These are phyloP conservation scores for Jacaranda mimosifolia DNA, from an alignment of 257 asterid species.

Conservation along the genomic window DNA sequence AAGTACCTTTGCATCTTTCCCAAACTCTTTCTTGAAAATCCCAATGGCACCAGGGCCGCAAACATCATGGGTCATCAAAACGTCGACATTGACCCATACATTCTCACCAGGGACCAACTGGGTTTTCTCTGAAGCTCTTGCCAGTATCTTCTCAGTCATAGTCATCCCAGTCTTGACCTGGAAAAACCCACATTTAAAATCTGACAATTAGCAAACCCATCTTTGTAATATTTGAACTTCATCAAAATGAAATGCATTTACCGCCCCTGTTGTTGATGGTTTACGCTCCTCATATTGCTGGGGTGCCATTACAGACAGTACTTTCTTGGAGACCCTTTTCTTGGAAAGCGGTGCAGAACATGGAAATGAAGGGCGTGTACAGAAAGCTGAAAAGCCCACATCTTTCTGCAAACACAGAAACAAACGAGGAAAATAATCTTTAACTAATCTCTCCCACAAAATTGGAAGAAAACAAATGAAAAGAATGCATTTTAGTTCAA, in stretches of 20 bases:
- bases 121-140: constrained; percentile 80
- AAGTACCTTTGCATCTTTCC: constrained; percentile 87
- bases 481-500: not conserved
- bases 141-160: constrained; percentile 92
- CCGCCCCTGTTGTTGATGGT: constrained; percentile 86
- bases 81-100: constrained; percentile 87
- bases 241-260: constrained; percentile 33
- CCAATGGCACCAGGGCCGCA: constrained; percentile 89
- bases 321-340: constrained; percentile 58
- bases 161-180: constrained; percentile 94
- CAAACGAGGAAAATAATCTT: constrained; percentile 4
- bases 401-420: constrained; percentile 57
- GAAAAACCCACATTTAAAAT: constrained; percentile 35
- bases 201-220: constrained; percentile 14
- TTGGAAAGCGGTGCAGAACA: constrained; percentile 43
- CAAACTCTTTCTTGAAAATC: constrained; percentile 90
- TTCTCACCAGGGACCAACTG: constrained; percentile 90
- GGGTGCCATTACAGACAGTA: constrained; percentile 80
- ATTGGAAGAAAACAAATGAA: constrained; percentile 12
- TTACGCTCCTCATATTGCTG: constrained; percentile 80
- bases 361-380: constrained; percentile 56
- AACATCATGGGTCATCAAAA: constrained; percentile 95
- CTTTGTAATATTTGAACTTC: constrained; percentile 23
- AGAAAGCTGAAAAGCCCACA: constrained; percentile 60
- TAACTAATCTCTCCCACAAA: not conserved